These are phyloP conservation scores for Oidiodendron maius DNA, from an alignment of 495 filamentous ascomycete species.

Conservation along the genomic window DNA sequence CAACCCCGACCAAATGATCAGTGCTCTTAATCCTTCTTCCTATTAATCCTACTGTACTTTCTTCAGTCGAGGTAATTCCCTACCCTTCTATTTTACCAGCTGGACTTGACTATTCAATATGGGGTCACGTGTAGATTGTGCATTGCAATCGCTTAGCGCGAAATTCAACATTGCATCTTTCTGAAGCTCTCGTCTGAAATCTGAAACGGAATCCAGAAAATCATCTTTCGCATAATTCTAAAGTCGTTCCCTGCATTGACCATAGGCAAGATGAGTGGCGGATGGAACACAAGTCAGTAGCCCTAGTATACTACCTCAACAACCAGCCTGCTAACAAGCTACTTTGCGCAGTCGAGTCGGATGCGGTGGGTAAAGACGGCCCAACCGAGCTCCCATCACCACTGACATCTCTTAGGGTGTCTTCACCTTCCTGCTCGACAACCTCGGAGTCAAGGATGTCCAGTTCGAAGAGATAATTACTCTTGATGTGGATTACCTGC, in stretches of 20 bases:
- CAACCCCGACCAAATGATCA: too few species aligned
- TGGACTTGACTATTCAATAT: too few species aligned
- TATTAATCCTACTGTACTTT: too few species aligned
- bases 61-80: too few species aligned
- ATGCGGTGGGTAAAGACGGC: constrained; percentile 61
- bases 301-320: too few species aligned
- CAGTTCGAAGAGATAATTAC: constrained; percentile 97
- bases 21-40: too few species aligned
- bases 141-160: too few species aligned
- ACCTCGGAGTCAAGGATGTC: constrained; percentile 84
- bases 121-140: too few species aligned
- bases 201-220: not conserved
- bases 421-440: constrained; percentile 91
- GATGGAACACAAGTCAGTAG: constrained; percentile 51
- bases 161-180: too few species aligned
- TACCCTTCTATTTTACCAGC: too few species aligned
- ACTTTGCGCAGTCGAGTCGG: constrained; percentile 75
- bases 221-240: too few species aligned
- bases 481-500: constrained; percentile 76
- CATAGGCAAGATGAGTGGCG: constrained; percentile 44
- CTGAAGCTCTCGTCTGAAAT: not conserved
- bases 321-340: constrained; percentile 10
- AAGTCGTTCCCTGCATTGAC: too few species aligned
- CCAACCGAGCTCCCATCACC: constrained; percentile 4
- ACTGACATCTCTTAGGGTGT: constrained; percentile 60